These are phyloP conservation scores for Gymnopus androsaceus DNA, from an alignment of 1,284 basidiomycete species.

Conservation along the genomic window DNA sequence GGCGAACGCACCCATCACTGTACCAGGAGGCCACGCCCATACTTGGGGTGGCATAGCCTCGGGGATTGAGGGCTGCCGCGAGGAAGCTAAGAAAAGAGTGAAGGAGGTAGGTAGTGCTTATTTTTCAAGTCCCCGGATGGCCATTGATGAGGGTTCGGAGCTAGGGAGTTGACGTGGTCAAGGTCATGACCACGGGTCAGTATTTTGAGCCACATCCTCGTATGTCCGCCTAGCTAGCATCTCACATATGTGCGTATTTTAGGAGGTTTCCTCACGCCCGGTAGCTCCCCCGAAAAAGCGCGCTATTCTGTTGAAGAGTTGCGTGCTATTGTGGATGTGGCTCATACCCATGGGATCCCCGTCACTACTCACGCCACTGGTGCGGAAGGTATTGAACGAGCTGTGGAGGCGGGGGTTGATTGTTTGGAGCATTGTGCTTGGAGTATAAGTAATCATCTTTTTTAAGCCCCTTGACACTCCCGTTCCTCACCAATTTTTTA, in stretches of 20 bases:
- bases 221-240: neutral
- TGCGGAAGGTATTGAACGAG: constrained; percentile 17
- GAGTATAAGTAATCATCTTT: constrained; percentile 11
- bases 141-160: neutral
- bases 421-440: constrained; percentile 19
- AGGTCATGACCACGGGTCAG: constrained; percentile 18
- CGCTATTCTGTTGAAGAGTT: constrained; percentile 18
- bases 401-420: constrained; percentile 16
- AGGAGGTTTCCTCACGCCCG: constrained; percentile 17
- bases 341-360: constrained; percentile 12
- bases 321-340: constrained; percentile 15
- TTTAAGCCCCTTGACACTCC: neutral
- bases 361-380: constrained; percentile 18
- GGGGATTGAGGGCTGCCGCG: constrained; percentile 12
- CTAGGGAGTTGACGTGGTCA: constrained; percentile 18
- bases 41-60: constrained; percentile 16
- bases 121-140: neutral
- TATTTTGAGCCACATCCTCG: neutral
- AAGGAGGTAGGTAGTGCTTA: constrained; percentile 6
- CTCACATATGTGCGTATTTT: neutral
- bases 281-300: constrained; percentile 15
- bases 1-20: constrained; percentile 19
- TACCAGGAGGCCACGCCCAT: constrained; percentile 15
- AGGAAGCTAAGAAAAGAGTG: constrained; percentile 16
- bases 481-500: neutral